phyloP scores from a whole-genome alignment of 257 asterid species.

The Nicotiana otophora region DNA sequence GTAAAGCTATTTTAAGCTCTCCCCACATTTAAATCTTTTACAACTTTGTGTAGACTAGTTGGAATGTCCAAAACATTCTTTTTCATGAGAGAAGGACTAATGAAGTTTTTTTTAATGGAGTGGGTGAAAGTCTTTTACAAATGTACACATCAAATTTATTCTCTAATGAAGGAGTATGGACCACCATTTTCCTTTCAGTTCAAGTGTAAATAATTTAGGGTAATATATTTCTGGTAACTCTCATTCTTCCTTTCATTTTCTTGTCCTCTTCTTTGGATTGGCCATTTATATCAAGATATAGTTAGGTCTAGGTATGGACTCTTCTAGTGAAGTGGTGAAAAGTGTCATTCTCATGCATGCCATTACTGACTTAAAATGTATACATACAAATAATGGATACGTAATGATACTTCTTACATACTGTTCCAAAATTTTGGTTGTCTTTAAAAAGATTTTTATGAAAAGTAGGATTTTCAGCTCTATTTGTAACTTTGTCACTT shows the following conservation, averaged over 20 bases:
- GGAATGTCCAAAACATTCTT: not conserved
- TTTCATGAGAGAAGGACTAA: not conserved
- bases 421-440: not conserved
- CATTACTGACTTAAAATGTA: not conserved
- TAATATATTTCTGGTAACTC: not conserved
- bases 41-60: not conserved
- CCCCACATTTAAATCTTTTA: not conserved
- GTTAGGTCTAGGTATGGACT: not conserved
- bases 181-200: not conserved
- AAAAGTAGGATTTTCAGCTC: not conserved
- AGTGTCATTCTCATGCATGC: not conserved
- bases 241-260: not conserved
- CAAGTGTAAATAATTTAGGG: not conserved
- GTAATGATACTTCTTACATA: not conserved
- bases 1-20: not conserved
- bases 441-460: no score
- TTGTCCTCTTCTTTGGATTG: not conserved
- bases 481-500: not conserved
- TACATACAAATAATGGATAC: not conserved
- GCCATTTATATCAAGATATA: not conserved
- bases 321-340: not conserved
- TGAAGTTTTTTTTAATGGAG: not conserved
- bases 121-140: not conserved
- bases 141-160: conserved; percentile 6
- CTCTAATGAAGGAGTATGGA: not conserved